Evolutionary conservation across 2,329 filamentous ascomycete species (phyloP), one percentile per base, ranked within the genome.

Genomic region (Trichothecium roseum): DNA sequence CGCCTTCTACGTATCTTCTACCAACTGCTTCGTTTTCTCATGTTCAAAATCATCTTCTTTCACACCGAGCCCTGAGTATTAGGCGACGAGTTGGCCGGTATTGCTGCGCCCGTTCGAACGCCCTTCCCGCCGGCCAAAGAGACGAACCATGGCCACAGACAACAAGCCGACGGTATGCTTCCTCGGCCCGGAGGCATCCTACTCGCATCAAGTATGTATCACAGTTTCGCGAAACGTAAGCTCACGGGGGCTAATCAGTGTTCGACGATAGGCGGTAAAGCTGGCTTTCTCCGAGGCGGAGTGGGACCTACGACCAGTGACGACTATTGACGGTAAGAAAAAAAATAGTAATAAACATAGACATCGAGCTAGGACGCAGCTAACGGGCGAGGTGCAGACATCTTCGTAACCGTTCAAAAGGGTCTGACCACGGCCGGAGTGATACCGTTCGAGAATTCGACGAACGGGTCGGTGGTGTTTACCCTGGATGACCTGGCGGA

Each of bases 361-460:
- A 18, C 17, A 15, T 10, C 9, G 18, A 9, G 14, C 22, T 16
- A 17, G 16, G 18, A 18, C 22, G 13, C 5, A 24, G 14, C 35
- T 35, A 14, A 35, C 28, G 15, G 30, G 14, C 28, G 16, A 35
- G 37, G 28, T 17, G 34, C 44, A 81, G 85, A 91, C 52, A 78
- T 94, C 47, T 94, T 95, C 56, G 68, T 78, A 34, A 70, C 78
- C 13, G 82, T 94, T 5, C 85, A 93, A 51, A 66, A 68, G 27
- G 70, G 74, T 39, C 54, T 63, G 30, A 75, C 74, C 1, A 60
- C 71, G 35, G 79, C 79, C 38, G 91, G 88, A 45, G 83, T 96
- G 22, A 83, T 95, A 2, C 91, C 91, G 6, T 88, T 94, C 59
- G 89, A 96, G 55, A 98, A 98, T 65, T 93, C 84, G 28, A 89